Conservation (phyloP, 257 asterid species). For the Salvia hispanica region DNA sequence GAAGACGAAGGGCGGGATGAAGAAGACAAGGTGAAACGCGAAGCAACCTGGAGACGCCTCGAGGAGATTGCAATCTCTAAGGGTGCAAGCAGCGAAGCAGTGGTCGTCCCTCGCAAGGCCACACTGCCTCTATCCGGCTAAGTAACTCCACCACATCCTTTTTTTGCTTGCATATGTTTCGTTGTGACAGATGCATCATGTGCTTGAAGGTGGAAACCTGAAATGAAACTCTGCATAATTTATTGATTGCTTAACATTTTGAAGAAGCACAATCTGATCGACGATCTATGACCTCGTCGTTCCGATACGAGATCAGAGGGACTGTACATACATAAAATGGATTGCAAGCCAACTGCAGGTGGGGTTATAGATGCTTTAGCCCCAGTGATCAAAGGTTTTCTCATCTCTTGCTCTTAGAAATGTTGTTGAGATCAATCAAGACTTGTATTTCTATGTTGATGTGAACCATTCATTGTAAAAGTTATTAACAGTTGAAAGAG, state of each 20-base stretch:
- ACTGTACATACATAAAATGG: slow-evolving; percentile 53
- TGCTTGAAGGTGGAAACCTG: slow-evolving; percentile 35
- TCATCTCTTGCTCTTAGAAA: slow-evolving; percentile 35
- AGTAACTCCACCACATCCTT: slow-evolving; percentile 5
- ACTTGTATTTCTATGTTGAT: slow-evolving; percentile 38
- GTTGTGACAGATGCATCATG: slow-evolving; percentile 38
- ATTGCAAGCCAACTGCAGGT: slow-evolving; percentile 42
- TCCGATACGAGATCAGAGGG: slow-evolving; percentile 36
- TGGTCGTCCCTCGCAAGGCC: slow-evolving; percentile 39
- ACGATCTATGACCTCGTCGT: not conserved
- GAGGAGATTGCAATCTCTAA: slow-evolving; percentile 66
- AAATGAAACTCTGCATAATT: slow-evolving; percentile 23
- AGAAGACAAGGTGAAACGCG: slow-evolving; percentile 55
- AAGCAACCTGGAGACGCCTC: slow-evolving; percentile 64
- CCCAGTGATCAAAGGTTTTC: slow-evolving; percentile 27
- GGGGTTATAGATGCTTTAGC: slow-evolving; percentile 38
- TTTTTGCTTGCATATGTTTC: slow-evolving; percentile 23
- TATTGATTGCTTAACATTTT: slow-evolving; percentile 36
- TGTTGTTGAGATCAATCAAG: slow-evolving; percentile 45
- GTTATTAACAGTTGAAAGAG: slow-evolving; percentile 15
- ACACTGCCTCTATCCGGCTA: slow-evolving; percentile 40
- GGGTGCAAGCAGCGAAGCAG: slow-evolving; percentile 47
- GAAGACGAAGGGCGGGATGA: slow-evolving; percentile 56
- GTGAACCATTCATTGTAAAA: slow-evolving; percentile 29
- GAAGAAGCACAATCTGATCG: slow-evolving; percentile 31